Conservation (phyloP, 805 yeast genomes). For the Yarrowia sp. region DNA sequence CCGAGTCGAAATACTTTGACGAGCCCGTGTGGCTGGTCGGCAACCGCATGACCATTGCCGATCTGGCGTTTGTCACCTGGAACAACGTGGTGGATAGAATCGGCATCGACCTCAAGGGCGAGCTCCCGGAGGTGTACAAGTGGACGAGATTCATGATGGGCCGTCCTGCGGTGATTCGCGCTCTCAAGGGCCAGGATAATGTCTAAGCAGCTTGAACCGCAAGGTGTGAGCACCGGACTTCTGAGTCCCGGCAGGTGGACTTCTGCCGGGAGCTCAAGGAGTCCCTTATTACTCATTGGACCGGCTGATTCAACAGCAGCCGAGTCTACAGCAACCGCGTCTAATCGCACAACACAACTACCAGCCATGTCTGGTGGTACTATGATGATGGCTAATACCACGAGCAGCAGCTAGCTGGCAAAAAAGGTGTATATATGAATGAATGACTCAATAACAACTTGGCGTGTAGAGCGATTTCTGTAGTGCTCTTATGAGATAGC, state of each 20-base stretch:
- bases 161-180: constrained; percentile 86
- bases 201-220: too few species aligned
- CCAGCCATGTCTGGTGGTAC: neutral
- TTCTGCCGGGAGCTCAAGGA: too few species aligned
- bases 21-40: constrained; percentile 96
- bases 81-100: constrained; percentile 91
- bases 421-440: constrained; percentile 21
- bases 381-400: neutral
- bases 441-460: constrained; percentile 13
- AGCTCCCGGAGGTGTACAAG: constrained; percentile 84
- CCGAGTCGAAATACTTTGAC: constrained; percentile 82
- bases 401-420: neutral
- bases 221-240: too few species aligned
- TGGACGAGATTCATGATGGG: constrained; percentile 97
- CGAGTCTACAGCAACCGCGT: neutral
- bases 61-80: constrained; percentile 93
- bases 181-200: constrained; percentile 44
- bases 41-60: constrained; percentile 77
- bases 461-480: too few species aligned
- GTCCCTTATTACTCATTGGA: too few species aligned
- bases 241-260: too few species aligned
- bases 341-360: neutral
- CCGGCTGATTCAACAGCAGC: neutral
- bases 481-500: too few species aligned
- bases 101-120: constrained; percentile 81